phyloP scores from a whole-genome alignment of 2,329 filamentous ascomycete species.

The Venturia aucupariae region DNA sequence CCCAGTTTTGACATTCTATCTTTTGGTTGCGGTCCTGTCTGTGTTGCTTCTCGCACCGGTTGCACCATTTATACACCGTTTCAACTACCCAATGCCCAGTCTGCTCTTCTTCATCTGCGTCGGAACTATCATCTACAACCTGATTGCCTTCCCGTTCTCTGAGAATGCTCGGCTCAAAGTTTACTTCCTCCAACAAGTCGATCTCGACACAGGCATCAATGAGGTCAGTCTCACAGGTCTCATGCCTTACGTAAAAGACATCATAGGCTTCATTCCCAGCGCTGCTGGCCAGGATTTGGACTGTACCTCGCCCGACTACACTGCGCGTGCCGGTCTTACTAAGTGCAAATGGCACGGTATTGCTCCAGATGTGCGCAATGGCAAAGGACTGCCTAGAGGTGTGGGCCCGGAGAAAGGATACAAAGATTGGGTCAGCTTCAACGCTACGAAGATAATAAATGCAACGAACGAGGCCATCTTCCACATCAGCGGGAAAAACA shows the following conservation, averaged over 20 bases:
- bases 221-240: conserved; percentile 61
- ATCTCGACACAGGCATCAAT: conserved; percentile 63
- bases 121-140: conserved; percentile 75
- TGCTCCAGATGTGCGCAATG: conserved; percentile 52
- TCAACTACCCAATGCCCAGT: conserved; percentile 71
- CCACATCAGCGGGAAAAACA: conserved; percentile 61
- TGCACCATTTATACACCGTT: conserved; percentile 76
- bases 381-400: conserved; percentile 17
- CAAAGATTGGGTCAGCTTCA: conserved; percentile 56
- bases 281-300: conserved; percentile 48
- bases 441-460: conserved; percentile 39
- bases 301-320: conserved; percentile 31
- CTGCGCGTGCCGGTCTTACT: conserved; percentile 42
- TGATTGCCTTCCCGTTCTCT: conserved; percentile 83
- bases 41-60: conserved; percentile 66
- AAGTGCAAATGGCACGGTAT: conserved; percentile 66
- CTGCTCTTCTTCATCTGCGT: conserved; percentile 65
- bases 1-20: conserved; percentile 59
- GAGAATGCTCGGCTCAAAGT: conserved; percentile 70
- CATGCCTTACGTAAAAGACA: conserved; percentile 54
- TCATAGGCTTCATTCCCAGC: conserved; percentile 62
- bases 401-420: conserved; percentile 34
- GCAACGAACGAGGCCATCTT: conserved; percentile 50
- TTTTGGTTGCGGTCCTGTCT: conserved; percentile 58
- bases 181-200: conserved; percentile 73